Percentiles rank a stretch among this genome's conserved stretches.
Evolutionary conservation across 306 rosid genomes (phyloP).

Genomic region (Cicer yamashitae): DNA sequence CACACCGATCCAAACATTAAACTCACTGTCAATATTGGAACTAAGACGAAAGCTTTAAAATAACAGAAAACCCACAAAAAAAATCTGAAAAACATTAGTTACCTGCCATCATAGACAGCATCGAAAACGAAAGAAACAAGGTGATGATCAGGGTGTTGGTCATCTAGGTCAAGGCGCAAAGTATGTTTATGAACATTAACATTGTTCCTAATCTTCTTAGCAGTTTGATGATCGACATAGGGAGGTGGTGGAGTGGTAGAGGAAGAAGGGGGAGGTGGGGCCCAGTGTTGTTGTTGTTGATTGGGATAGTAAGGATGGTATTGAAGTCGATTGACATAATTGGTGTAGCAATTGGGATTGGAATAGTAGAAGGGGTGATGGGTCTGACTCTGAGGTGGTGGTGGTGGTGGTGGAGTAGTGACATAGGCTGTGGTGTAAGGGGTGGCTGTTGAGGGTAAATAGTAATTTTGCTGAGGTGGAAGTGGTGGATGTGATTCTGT

Average conservation of each 20-base stretch:
- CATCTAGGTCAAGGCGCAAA: constrained; percentile 62
- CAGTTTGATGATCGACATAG: constrained; percentile 73
- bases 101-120: constrained; percentile 85
- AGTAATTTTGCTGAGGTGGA: constrained; percentile 52
- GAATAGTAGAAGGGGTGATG: constrained; percentile 61
- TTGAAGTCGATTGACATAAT: constrained; percentile 49
- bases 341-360: constrained; percentile 47
- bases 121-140: constrained; percentile 84
- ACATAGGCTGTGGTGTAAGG: constrained; percentile 40
- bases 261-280: constrained; percentile 29
- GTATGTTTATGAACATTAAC: constrained; percentile 86
- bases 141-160: constrained; percentile 66
- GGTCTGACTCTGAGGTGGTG: constrained; percentile 51
- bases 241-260: constrained; percentile 65
- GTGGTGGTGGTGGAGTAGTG: constrained; percentile 23
- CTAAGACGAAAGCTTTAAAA: no score
- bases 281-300: constrained; percentile 58
- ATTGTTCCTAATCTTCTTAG: constrained; percentile 79
- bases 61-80: no score
- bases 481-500: constrained; percentile 51
- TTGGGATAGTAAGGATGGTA: constrained; percentile 59
- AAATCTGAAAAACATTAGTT: background rate
- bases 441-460: constrained; percentile 32
- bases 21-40: no score
- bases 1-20: no score